Base-by-base conservation (phyloP, 352 stramenopile genomes). In the Phytopythium delawarense region DNA sequence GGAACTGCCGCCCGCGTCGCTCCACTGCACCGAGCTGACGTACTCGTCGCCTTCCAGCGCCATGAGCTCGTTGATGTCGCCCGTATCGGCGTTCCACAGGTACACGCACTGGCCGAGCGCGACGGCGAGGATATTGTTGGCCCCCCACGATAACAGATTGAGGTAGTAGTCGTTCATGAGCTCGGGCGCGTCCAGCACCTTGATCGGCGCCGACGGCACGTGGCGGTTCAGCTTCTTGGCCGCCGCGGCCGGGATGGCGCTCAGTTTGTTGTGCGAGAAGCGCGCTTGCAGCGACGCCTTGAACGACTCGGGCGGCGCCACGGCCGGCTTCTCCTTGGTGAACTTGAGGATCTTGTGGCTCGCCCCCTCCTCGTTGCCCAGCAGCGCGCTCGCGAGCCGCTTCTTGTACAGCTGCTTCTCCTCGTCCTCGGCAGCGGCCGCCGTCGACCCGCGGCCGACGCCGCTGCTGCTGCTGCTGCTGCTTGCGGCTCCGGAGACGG, bases 161-260 rank as follows among this genome's bases (percentile, higher is more conserved):
- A 99, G 79, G 73, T 99, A 99, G 83, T 99, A 99, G 73, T 99
- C 97, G 75, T 99, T 98, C 65, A 98, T 89, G 30, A 99, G 76
- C 70, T 99, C 97, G 0, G 98, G 98, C 32, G 97, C 97, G 77
- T 99, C 97, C 44, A 99, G 75, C 53, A 99, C 62, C 50, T 98
- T 96, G 62, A 92, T 93, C 15, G 97, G 97, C 15, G 96, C 94
- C 16, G 96, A 98, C 12, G 98, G 96, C 60, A 99, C 98, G 55
- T 98, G 93, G 30, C 98, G 88, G 51, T 92, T 98, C 39, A 91
- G 68, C 67, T 97, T 96, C 76, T 83, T 89, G 39, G 74, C 91
- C 65, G 72, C 85, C 63, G 79, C 90, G 46, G 76, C 79, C 21
- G 67, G 81, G 53, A 81, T 75, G 3, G 71, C 65, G 44, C 81